phyloP scores from a whole-genome alignment of 371 early-diverging fungal species.

The Rhizomucor pusillus region DNA sequence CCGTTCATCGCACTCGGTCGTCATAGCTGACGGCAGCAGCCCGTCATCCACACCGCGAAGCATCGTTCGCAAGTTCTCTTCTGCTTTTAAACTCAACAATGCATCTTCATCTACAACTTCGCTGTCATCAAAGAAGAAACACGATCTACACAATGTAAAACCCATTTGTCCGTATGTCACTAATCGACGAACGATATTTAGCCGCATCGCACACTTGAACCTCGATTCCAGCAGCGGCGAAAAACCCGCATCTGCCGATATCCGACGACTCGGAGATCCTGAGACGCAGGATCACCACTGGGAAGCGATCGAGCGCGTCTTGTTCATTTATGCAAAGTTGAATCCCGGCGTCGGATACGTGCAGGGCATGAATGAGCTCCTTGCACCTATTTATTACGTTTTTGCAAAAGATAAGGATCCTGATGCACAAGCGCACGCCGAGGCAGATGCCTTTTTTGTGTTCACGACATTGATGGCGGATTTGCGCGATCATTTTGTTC shows the following conservation, averaged over 20 bases:
- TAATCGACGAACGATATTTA: slow-evolving; percentile 61
- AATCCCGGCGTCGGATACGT: slow-evolving; percentile 88
- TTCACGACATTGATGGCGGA: slow-evolving; percentile 73
- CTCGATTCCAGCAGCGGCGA: slow-evolving; percentile 52
- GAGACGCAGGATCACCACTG: slow-evolving; percentile 69
- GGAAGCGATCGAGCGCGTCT: slow-evolving; percentile 80
- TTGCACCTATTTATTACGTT: slow-evolving; percentile 84
- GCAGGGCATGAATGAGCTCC: slow-evolving; percentile 89
- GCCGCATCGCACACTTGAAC: slow-evolving; percentile 63
- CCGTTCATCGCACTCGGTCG: slow-evolving; percentile 36
- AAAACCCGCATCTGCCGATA: slow-evolving; percentile 8
- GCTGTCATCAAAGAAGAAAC: slow-evolving; percentile 11
- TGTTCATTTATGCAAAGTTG: slow-evolving; percentile 82
- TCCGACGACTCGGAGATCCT: slow-evolving; percentile 10
- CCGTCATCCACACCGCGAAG: slow-evolving; percentile 33
- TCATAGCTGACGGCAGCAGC: slow-evolving; percentile 25
- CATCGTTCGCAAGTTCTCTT: slow-evolving; percentile 46
- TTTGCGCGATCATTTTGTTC: slow-evolving; percentile 79
- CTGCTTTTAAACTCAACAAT: slow-evolving; percentile 23
- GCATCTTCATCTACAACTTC: slow-evolving; percentile 6
- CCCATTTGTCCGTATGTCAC: slow-evolving; percentile 57
- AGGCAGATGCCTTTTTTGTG: slow-evolving; percentile 84
- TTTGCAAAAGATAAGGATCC: slow-evolving; percentile 60
- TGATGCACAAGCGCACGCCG: slow-evolving; percentile 69
- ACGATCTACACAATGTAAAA: slow-evolving; percentile 16